Percentiles rank a stretch among this genome's conserved stretches.
phyloP scores from a whole-genome alignment of 768 basidiomycete genomes.

The Collybia sordida region DNA sequence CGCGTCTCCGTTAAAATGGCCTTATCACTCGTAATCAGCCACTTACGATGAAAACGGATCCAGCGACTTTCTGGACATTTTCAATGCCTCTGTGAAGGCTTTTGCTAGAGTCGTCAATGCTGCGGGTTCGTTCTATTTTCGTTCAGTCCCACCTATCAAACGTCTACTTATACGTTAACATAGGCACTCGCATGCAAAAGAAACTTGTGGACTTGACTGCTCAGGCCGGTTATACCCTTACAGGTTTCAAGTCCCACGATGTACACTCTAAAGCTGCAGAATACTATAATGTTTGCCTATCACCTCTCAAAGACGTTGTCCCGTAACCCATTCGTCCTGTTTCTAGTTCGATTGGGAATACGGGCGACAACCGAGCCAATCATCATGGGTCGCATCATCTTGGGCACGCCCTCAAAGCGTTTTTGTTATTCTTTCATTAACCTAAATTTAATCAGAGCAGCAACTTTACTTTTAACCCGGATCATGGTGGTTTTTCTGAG shows the following conservation, averaged over 20 bases:
- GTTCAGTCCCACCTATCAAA: background rate
- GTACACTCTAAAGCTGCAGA: conserved; percentile 52
- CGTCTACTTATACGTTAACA: background rate
- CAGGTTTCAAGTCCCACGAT: conserved; percentile 43
- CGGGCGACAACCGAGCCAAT: conserved; percentile 60
- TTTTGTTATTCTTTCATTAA: background rate
- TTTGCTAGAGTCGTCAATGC: conserved; percentile 38
- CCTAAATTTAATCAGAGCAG: conserved; percentile 41
- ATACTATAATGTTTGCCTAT: conserved; percentile 50
- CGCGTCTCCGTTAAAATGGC: conserved; percentile 17
- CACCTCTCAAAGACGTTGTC: background rate
- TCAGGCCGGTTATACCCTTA: conserved; percentile 52
- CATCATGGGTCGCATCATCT: conserved; percentile 60
- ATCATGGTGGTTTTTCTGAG: conserved; percentile 58
- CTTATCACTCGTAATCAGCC: conserved; percentile 27
- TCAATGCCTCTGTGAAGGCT: conserved; percentile 38
- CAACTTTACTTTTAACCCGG: conserved; percentile 56
- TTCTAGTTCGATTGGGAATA: conserved; percentile 48
- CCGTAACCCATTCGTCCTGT: conserved; percentile 22
- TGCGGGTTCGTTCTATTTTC: conserved; percentile 38
- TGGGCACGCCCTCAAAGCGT: conserved; percentile 41
- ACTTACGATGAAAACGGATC: conserved; percentile 54
- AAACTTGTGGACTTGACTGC: conserved; percentile 55
- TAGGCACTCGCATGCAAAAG: conserved; percentile 43
- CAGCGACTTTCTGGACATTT: conserved; percentile 45